Evolutionary conservation across 2,329 filamentous ascomycete genomes (phyloP), one percentile per base, ranked within the genome.

Genomic region (Sphaerulina musiva): DNA sequence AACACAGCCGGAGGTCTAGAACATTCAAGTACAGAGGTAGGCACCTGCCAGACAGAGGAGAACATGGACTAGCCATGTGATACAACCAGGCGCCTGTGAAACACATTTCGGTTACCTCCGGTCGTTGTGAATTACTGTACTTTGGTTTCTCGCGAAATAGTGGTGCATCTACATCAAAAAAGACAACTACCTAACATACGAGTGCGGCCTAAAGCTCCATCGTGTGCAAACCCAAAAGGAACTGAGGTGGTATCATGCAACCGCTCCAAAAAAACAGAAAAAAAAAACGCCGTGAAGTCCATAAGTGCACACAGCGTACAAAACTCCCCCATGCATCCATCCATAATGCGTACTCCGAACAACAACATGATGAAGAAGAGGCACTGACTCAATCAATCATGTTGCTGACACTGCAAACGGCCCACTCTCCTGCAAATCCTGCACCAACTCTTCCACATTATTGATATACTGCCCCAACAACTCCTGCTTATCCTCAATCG

Each of bases 391-490:
- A 29, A 29, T 29, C 26, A 29, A 29, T 29, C 26, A 26, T 53
- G 6, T 14, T 34, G 40, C 43, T 17, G 50, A 38, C 12, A 47
- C 45, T 11, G 43, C 50, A 43, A 89, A 89, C 0, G 89, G 86
- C 45, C 86, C 84, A 61, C 83, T 87, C 68, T 88, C 88, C 60
- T 85, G 83, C 63, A 96, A 73, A 70, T 96, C 68, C 43, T 87
- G 83, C 51, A 95, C 88, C 56, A 95, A 77, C 63, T 91, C 88
- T 59, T 91, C 87, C 26, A 95, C 88, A 66, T 87, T 93, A 70
- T 80, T 86, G 66, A 95, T 76, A 70, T 93, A 88, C 60, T 82
- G 79, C 42, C 86, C 87, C 39, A 95, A 75, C 69, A 95, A 73
- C 54, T 78, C 78, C 73, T 93, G 88, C 74, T 95, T 95, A 70